A percentile compares a stretch with the other conserved stretches of the same genome.
Conservation (phyloP, 1,139 yeast genomes). For the Cylindricascospora bacillispora region DNA sequence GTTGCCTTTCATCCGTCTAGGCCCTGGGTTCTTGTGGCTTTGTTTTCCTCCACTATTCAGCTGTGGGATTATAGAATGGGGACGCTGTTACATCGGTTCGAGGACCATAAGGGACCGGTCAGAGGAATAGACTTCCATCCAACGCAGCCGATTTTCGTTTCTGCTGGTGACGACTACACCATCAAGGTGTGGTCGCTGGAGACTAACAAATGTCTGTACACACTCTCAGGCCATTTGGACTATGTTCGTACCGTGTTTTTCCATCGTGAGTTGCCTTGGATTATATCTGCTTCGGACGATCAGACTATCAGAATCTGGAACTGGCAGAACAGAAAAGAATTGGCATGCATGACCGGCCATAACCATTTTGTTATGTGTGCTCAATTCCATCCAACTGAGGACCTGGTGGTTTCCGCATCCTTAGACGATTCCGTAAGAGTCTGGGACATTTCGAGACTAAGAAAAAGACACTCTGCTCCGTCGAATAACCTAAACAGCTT, state of each 20-base stretch:
- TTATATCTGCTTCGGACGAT: conserved; percentile 91
- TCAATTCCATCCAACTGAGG: conserved; percentile 93
- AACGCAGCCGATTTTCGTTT: conserved; percentile 91
- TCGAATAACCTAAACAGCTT: conserved; percentile 23
- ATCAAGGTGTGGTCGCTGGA: conserved; percentile 94
- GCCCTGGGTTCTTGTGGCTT: conserved; percentile 94
- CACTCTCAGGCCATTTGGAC: conserved; percentile 87
- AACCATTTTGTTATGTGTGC: conserved; percentile 98
- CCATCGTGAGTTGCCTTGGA: conserved; percentile 97
- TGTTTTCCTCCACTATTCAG: conserved; percentile 91
- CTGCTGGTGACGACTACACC: conserved; percentile 95
- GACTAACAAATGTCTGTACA: conserved; percentile 82
- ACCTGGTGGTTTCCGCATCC: conserved; percentile 87
- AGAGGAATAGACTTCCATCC: conserved; percentile 94
- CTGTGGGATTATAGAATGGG: conserved; percentile 99
- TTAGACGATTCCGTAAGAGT: conserved; percentile 98
- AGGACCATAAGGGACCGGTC: conserved; percentile 98
- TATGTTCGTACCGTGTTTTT: conserved; percentile 89
- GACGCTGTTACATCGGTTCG: conserved; percentile 87
- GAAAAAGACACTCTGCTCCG: conserved; percentile 93
- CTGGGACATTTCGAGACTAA: conserved; percentile 94
- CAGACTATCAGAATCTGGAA: conserved; percentile 99
- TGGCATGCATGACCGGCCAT: conserved; percentile 95
- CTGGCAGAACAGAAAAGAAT: conserved; percentile 97
- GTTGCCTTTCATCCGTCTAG: conserved; percentile 90